A percentile compares a stretch with the other conserved stretches of the same genome.
These are phyloP conservation scores for Dendrocalamus latiflorus DNA, from an alignment of 202 grass and related monocot genomes.

Conservation along the genomic window DNA sequence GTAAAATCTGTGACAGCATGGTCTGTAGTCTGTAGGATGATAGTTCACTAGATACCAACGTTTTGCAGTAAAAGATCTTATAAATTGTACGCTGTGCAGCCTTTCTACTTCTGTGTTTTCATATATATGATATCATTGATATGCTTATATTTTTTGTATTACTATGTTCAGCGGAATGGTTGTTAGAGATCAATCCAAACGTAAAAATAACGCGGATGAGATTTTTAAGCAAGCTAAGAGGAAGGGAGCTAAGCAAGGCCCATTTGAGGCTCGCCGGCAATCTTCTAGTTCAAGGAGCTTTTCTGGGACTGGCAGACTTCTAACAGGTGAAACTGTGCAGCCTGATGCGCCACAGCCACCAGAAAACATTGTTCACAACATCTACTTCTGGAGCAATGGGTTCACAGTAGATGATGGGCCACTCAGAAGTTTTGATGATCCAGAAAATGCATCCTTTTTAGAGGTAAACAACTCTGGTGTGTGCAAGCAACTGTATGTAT, in stretches of 20 bases:
- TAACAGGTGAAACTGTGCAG: constrained; percentile 56
- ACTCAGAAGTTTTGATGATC: constrained; percentile 91
- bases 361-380: constrained; percentile 54
- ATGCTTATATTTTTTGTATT: not conserved
- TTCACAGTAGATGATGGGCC: constrained; percentile 89
- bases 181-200: constrained; percentile 69
- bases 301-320: constrained; percentile 60
- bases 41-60: not conserved
- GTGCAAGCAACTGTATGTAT: constrained; percentile 4
- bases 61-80: not conserved
- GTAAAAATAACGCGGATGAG: constrained; percentile 45
- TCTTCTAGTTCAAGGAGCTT: constrained; percentile 68
- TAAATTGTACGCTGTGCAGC: not conserved
- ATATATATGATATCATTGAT: not conserved
- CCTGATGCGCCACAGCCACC: constrained; percentile 47
- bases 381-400: constrained; percentile 86
- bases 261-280: constrained; percentile 32
- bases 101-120: not conserved
- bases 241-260: constrained; percentile 54
- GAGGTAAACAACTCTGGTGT: constrained; percentile 48
- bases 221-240: constrained; percentile 77
- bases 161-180: constrained; percentile 57
- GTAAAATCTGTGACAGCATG: not conserved
- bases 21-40: not conserved
- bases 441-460: constrained; percentile 79